Evolutionary conservation across 768 basidiomycete genomes (phyloP).

Genomic region (Lentinula guzmanii): DNA sequence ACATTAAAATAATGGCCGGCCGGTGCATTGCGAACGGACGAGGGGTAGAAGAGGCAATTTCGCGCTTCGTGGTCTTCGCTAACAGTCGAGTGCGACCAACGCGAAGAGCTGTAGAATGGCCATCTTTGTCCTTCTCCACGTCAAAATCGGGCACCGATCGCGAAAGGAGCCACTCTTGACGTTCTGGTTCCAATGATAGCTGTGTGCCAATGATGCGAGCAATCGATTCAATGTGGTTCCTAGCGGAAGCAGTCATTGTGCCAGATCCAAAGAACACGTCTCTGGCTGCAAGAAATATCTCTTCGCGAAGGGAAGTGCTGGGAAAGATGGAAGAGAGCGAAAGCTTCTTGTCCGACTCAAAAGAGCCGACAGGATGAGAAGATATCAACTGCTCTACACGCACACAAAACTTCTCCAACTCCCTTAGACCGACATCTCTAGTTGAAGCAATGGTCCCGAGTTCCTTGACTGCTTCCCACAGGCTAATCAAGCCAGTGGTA

Average conservation of each 20-base stretch:
- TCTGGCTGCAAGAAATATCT: slow-evolving; percentile 80
- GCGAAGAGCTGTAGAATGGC: slow-evolving; percentile 46
- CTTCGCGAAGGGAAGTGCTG: slow-evolving; percentile 76
- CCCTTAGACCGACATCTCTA: slow-evolving; percentile 66
- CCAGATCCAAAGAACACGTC: slow-evolving; percentile 89
- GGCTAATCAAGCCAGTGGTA: slow-evolving; percentile 45
- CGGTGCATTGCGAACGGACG: slow-evolving; percentile 87
- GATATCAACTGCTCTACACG: slow-evolving; percentile 58
- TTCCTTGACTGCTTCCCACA: slow-evolving; percentile 62
- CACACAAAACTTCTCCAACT: slow-evolving; percentile 78
- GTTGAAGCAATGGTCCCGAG: slow-evolving; percentile 47
- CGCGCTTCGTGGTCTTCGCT: slow-evolving; percentile 33
- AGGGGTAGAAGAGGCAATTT: slow-evolving; percentile 23
- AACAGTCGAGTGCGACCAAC: slow-evolving; percentile 59
- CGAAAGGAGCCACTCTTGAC: slow-evolving; percentile 63
- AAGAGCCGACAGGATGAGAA: slow-evolving; percentile 32
- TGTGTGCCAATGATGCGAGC: slow-evolving; percentile 50
- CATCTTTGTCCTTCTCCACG: slow-evolving; percentile 63
- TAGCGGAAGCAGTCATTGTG: slow-evolving; percentile 44
- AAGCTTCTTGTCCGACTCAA: slow-evolving; percentile 17
- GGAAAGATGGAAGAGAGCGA: slow-evolving; percentile 47
- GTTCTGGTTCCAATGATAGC: slow-evolving; percentile 64
- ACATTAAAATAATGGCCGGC: slow-evolving; percentile 74
- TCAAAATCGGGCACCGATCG: slow-evolving; percentile 63
- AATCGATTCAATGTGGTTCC: slow-evolving; percentile 42